Evolutionary conservation across 1,284 basidiomycete genomes (phyloP), one percentile per base, ranked within the genome.

Genomic region (Papiliotrema fonsecae): DNA sequence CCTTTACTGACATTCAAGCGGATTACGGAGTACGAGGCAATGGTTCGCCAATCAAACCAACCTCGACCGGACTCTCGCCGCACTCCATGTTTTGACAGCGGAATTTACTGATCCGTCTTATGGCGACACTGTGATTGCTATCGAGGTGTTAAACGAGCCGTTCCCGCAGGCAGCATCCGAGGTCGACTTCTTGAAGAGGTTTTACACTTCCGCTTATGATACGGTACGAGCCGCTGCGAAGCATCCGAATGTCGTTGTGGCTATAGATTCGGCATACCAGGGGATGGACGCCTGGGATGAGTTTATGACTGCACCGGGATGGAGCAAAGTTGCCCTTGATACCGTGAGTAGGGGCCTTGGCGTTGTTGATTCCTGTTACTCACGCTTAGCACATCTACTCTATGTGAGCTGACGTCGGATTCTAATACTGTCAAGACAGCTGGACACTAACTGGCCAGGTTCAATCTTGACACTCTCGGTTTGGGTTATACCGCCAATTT

Each of bases 231-330:
- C 72, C 80, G 42, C 67, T 76, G 39, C 37, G 4, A 30, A 81
- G 62, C 82, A 83, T 58, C 80, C 83, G 61, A 79, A 78, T 1
- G 65, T 88, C 22, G 81, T 82, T 11, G 75, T 90, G 45, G 79
- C 93, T 35, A 34, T 70, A 6, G 84, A 88, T 60, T 89, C 93
- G 60, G 89, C 86, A 3, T 88, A 93, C 78, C 82, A 88, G 67
- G 78, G 82, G 24, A 74, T 91, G 30, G 80, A 77, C 45, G 84
- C 79, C 58, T 97, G 91, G 91, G 70, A 75, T 34, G 81, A 82
- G 28, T 88, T 86, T 63, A 79, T 86, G 78, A 77, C 78, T 0
- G 50, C 46, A 14, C 59, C 58, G 4, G 45, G 49, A 14, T 71
- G 54, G 45, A 35, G 53, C 19, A 52, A 62, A 35, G 69, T 72